These are phyloP conservation scores for Candida taoyuanica DNA, from an alignment of 805 yeast species.

Conservation along the genomic window DNA sequence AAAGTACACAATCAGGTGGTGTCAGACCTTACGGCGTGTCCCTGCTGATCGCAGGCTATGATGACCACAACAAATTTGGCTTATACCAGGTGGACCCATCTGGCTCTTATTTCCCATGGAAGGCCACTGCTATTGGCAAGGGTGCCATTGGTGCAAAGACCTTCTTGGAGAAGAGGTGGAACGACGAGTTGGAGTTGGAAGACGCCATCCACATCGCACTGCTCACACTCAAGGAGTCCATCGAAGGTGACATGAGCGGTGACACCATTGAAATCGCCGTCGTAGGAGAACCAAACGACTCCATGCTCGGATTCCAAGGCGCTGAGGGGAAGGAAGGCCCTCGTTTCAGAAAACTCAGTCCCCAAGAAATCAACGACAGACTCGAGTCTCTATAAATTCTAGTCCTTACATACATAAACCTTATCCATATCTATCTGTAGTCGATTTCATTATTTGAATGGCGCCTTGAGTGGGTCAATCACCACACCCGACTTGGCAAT, in stretches of 20 bases:
- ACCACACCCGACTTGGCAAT: slow-evolving; percentile 83
- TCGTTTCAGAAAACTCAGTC: slow-evolving; percentile 73
- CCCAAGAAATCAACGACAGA: slow-evolving; percentile 95
- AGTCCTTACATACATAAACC: background rate
- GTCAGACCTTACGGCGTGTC: slow-evolving; percentile 99
- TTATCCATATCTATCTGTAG: background rate
- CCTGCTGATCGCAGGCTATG: slow-evolving; percentile 89
- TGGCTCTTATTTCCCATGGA: slow-evolving; percentile 98
- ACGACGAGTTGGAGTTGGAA: slow-evolving; percentile 92
- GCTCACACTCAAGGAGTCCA: slow-evolving; percentile 89
- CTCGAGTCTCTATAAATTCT: slow-evolving; percentile 70
- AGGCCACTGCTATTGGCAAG: slow-evolving; percentile 98
- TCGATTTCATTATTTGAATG: slow-evolving; percentile 47
- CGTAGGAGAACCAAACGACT: slow-evolving; percentile 78
- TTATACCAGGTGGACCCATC: slow-evolving; percentile 97
- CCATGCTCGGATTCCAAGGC: slow-evolving; percentile 80
- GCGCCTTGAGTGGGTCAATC: slow-evolving; percentile 86
- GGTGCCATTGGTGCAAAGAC: slow-evolving; percentile 96
- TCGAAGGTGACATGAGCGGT: slow-evolving; percentile 97
- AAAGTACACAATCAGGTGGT: slow-evolving; percentile 98
- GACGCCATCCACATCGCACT: slow-evolving; percentile 97
- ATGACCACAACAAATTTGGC: slow-evolving; percentile 67
- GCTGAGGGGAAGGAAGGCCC: slow-evolving; percentile 79
- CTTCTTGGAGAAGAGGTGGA: slow-evolving; percentile 96
- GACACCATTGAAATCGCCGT: slow-evolving; percentile 91